Base-by-base conservation (phyloP, 2,329 filamentous ascomycete species). In the Hortaea sp. region DNA sequence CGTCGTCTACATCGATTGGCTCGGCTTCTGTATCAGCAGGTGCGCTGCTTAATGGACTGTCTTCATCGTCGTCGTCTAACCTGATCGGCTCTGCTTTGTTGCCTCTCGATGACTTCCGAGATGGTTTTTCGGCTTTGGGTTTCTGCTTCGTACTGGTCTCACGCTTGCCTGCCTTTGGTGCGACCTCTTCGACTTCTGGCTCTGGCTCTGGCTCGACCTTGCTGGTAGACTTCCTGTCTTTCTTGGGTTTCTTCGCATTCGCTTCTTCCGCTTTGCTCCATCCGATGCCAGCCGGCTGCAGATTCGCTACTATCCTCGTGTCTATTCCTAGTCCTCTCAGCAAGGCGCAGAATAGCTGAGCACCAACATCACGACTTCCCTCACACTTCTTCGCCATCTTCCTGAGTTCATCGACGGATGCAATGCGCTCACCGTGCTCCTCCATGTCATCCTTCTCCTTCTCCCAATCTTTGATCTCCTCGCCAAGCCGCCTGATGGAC, bases 181-280 rank as follows among this genome's bases (percentile, higher is more conserved):
- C 47, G 4, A 46, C 27, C 34, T 53, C 53, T 38, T 52, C 52
- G 6, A 42, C 44, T 5, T 51, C 48, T 29, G 47, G 50, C 6
- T 59, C 53, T 4, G 43, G 47, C 43, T 44, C 27, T 11, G 27
- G 41, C 34, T 47, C 51, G 31, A 9, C 43, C 30, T 42, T 42
- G 29, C 20, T 48, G n/a, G 30, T 39, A 29, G 39, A 42, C 50
- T 55, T 58, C n/a, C 32, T 9, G n/a, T 35, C 32, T 43, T 43
- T 61, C 51, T 55, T 64, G 29, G 55, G 29, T 7, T 66, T 64
- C 53, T 70, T 76, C 6, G 71, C 58, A 9, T 79, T 77, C 5
- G 84, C 86, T 43, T 92, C 85, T 65, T 98, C 92, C 7, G 76
- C 68, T 63, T 90, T 94, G 50, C 80, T 94, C 82, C 88, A 97